Evolutionary conservation across 2,329 filamentous ascomycete species (phyloP).

Genomic region (Penicillium sp.): DNA sequence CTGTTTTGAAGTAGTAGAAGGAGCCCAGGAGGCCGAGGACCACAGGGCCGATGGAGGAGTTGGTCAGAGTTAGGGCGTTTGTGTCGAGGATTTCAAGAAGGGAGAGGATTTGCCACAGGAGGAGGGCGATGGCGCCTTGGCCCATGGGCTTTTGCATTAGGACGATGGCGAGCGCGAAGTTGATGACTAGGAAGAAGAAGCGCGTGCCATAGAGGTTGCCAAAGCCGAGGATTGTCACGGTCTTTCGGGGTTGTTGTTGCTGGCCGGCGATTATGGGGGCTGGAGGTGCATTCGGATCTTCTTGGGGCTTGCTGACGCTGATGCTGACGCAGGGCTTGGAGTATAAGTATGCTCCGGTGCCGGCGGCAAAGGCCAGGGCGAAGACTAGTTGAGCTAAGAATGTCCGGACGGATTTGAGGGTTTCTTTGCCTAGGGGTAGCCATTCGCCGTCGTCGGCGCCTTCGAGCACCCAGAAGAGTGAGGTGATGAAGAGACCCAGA

Average conservation of each 20-base stretch:
- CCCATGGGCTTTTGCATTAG: constrained; percentile 94
- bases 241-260: constrained; percentile 32
- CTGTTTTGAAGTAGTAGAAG: constrained; percentile 96
- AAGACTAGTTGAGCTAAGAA: constrained; percentile 76
- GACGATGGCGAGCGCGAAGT: constrained; percentile 70
- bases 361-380: constrained; percentile 74
- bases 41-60: constrained; percentile 69
- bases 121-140: constrained; percentile 72
- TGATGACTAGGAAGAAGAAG: constrained; percentile 77
- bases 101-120: constrained; percentile 84
- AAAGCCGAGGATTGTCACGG: constrained; percentile 80
- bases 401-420: constrained; percentile 69
- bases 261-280: constrained; percentile 26
- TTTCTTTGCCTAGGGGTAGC: constrained; percentile 60
- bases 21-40: constrained; percentile 83
- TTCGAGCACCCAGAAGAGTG: constrained; percentile 83
- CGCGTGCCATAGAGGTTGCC: constrained; percentile 88
- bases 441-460: constrained; percentile 78
- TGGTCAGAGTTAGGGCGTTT: constrained; percentile 57
- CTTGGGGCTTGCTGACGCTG: constrained; percentile 48
- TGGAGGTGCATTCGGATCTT: constrained; percentile 40
- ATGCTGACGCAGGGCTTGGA: constrained; percentile 80
- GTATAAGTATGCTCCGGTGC: constrained; percentile 79
- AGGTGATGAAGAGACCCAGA: constrained; percentile 67
- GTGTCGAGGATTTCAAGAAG: constrained; percentile 62